Percentiles rank a stretch among this genome's conserved stretches.
phyloP scores from a whole-genome alignment of 768 basidiomycete species.

The Hirschioporus abietinus region DNA sequence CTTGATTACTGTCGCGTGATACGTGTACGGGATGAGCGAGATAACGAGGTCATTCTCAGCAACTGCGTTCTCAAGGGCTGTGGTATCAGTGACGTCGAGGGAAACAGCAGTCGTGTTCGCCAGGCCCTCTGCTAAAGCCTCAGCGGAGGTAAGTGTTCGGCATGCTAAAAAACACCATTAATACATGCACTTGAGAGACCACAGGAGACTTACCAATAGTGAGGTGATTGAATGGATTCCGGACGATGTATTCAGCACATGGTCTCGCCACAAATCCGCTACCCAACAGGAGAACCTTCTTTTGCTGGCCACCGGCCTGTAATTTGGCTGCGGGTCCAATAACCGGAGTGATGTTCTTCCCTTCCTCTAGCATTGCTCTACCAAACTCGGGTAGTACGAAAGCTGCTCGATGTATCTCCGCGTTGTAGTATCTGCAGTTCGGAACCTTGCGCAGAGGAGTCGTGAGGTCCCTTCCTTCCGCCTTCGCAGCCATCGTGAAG shows the following conservation, averaged over 20 bases:
- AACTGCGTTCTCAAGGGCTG: slow-evolving; percentile 73
- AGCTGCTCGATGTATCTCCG: slow-evolving; percentile 69
- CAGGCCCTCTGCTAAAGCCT: slow-evolving; percentile 63
- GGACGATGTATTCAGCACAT: slow-evolving; percentile 91
- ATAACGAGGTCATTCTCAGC: slow-evolving; percentile 90
- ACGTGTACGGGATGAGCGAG: slow-evolving; percentile 92
- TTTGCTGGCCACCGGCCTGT: slow-evolving; percentile 34
- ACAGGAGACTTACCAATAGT: slow-evolving; percentile 60
- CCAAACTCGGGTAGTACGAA: slow-evolving; percentile 95
- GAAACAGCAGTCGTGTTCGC: slow-evolving; percentile 68
- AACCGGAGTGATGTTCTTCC: slow-evolving; percentile 62
- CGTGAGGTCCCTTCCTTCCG: slow-evolving; percentile 59
- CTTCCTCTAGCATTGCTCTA: slow-evolving; percentile 66
- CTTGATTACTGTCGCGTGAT: slow-evolving; percentile 86
- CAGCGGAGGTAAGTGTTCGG: slow-evolving; percentile 75
- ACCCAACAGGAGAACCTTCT: slow-evolving; percentile 80
- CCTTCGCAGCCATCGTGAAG: slow-evolving; percentile 85
- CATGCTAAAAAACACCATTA: slow-evolving; percentile 49
- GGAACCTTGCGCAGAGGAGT: slow-evolving; percentile 69
- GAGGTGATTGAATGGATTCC: slow-evolving; percentile 73
- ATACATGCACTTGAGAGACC: background rate
- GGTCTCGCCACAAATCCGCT: slow-evolving; percentile 94
- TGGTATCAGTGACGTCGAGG: slow-evolving; percentile 71
- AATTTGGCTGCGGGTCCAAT: slow-evolving; percentile 63
- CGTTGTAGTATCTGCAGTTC: slow-evolving; percentile 80